Base-by-base conservation (phyloP, 2,329 filamentous ascomycete genomes). In the Verticillium nubilum region DNA sequence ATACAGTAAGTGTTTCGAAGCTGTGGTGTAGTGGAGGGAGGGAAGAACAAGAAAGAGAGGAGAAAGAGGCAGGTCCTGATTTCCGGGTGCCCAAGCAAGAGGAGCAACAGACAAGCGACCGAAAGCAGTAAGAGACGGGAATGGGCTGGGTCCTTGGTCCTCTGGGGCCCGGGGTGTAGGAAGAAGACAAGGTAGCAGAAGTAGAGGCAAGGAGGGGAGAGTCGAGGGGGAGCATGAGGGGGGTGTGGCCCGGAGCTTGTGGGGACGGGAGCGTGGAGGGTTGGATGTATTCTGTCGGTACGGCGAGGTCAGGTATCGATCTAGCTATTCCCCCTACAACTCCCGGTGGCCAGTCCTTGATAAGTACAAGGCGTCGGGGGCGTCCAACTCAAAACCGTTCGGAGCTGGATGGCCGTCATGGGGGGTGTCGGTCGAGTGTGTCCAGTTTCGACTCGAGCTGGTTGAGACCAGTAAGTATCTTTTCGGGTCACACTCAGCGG, bases 1-100 rank as follows among this genome's bases (percentile, higher is more conserved):
- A 65, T 62, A 65, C 62, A 62, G 62, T 54, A 58, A 58, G 59
- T 56, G 66, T 64, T 68, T 63, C 62, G 64, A 66, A 59, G 58
- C 58, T 57, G 58, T 57, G 54, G 60, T 65, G 60, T 61, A 56
- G 58, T 61, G 60, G 60, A 61, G 62, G 58, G 62, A 58, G 52
- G 54, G 55, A 59, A 58, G 58, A 35, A 47, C 35, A 35, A 53
- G 52, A n/a, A 58, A 28, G 42, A 54, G 37, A 56, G 31, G 53
- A 31, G 42, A 52, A 42, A 26, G 25, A 58, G 57, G 27, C 27
- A 29, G 42, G 57, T 33, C 25, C 28, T 56, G 52, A 27, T 17
- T 25, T 31, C 28, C 17, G 27, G n/a, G 52, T 31, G 52, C 25
- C 31, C 31, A 47, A 56, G 23, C 31, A 47, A 56, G 23, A 56